Base-by-base conservation (phyloP, 164 flowering plant genomes). In the Santalum album region DNA sequence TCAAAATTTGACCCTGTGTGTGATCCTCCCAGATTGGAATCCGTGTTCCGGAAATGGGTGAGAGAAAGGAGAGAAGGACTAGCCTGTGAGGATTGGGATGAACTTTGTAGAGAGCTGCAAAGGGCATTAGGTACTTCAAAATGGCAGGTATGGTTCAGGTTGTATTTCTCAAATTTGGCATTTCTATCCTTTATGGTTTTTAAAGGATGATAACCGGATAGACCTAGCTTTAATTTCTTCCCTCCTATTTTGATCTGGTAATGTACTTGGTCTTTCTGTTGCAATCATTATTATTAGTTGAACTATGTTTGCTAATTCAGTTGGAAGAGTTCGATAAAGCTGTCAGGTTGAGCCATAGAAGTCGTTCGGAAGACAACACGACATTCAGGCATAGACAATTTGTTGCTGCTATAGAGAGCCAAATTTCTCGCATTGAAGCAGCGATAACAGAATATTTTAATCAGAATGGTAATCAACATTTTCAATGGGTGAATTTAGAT, bases 271-370 rank as follows among this genome's bases (percentile, higher is more conserved):
- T 38, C 14, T 12, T 32, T 32, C 36, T 32, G n/a, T 32, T 32
- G 36, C 7, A 32, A 32, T 32, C 7, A 32, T 32, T 7, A 32
- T 32, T 32, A 32, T 32, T 38, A 11, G 10, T 15, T 11, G 3
- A 42, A 10, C 16, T 55, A 16, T 55, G 36, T 6, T 53, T 63
- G 19, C 27, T 64, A 55, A 58, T 58, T 39, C 73, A 84, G 91
- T 72, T 90, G 73, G 98, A 90, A 59, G 98, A 90, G 71, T 87
- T 90, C 60, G 95, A 83, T 66, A 84, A 62, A 66, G 98, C 96
- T 58, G 84, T 87, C 49, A 72, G 81, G 55, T 26, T 62, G 68
- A 82, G 87, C 71, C 67, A 78, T 66, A 72, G 76, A 62, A 72
- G 58, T 29, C 55, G 71, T 20, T 54, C 59, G 6, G 66, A 75